Evolutionary conservation across 2,329 filamentous ascomycete species (phyloP).

Genomic region (Neonectria magnoliae): DNA sequence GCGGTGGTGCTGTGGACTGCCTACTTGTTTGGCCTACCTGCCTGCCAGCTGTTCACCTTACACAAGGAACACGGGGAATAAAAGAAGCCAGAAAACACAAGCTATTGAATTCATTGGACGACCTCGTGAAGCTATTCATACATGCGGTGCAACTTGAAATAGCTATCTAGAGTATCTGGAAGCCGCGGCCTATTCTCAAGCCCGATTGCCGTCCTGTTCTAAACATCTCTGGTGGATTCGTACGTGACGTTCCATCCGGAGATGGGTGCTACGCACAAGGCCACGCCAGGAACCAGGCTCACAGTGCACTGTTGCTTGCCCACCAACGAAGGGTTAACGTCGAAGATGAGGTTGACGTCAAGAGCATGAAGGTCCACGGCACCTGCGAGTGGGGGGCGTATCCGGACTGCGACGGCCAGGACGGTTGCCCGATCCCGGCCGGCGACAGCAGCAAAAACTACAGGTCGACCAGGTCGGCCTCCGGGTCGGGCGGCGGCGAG

Average conservation of each 20-base stretch:
- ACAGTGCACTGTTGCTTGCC: neutral
- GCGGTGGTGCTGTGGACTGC: neutral
- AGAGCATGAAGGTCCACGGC: too few relatives aligned
- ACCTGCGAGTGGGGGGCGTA: too few relatives aligned
- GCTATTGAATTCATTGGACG: neutral
- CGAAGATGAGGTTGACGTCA: neutral
- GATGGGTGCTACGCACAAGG: slow-evolving; percentile 20
- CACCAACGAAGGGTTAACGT: slow-evolving; percentile 17
- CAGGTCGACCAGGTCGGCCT: too few relatives aligned
- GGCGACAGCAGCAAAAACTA: too few relatives aligned
- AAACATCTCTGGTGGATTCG: slow-evolving; percentile 7
- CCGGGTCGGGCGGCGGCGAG: too few relatives aligned
- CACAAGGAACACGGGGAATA: neutral
- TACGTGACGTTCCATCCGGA: slow-evolving; percentile 15
- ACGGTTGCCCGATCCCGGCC: too few relatives aligned
- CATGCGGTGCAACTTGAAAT: neutral
- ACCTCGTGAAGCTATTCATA: neutral
- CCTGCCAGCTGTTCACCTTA: neutral
- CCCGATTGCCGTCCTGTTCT: neutral
- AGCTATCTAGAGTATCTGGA: neutral
- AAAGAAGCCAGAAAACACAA: neutral
- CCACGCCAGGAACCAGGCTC: slow-evolving; percentile 19
- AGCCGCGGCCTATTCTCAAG: neutral
- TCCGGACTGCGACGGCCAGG: too few relatives aligned
- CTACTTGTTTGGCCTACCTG: neutral